Conservation (phyloP, 2,329 filamentous ascomycete genomes). For the Harringtonia lauricola region DNA sequence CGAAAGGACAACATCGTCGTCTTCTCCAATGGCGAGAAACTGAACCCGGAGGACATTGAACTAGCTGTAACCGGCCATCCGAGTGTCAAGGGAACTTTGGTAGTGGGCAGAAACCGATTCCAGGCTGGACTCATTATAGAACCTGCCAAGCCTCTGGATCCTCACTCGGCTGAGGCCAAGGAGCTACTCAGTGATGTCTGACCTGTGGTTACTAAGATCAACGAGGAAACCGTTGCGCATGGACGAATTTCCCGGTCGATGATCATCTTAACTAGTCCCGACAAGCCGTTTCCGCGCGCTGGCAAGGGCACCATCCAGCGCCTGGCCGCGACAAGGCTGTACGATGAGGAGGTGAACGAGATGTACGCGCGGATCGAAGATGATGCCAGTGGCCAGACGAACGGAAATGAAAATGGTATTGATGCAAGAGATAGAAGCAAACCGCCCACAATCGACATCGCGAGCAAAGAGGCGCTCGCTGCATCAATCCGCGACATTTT, state of each 20-base stretch:
- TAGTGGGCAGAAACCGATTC: constrained; percentile 33
- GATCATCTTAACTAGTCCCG: constrained; percentile 24
- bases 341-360: constrained; percentile 12
- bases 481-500: constrained; percentile 22
- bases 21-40: constrained; percentile 39
- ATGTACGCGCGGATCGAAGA: too few relatives aligned
- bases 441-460: constrained; percentile 16
- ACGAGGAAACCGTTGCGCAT: constrained; percentile 31
- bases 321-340: constrained; percentile 16
- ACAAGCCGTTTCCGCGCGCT: constrained; percentile 31
- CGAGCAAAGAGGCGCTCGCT: constrained; percentile 17
- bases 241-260: constrained; percentile 31
- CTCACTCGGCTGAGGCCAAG: constrained; percentile 1
- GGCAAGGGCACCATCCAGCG: constrained; percentile 36
- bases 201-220: constrained; percentile 29
- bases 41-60: constrained; percentile 36
- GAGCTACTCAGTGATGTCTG: constrained; percentile 30
- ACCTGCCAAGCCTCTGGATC: constrained; percentile 13
- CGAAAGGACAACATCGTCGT: constrained; percentile 35
- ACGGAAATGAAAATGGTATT: too few relatives aligned
- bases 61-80: constrained; percentile 25
- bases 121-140: constrained; percentile 38
- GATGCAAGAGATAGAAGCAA: too few relatives aligned
- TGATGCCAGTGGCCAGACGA: too few relatives aligned
- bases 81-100: constrained; percentile 27